Evolutionary conservation across 2,329 filamentous ascomycete genomes (phyloP), one percentile per base, ranked within the genome.

Genomic region (Fusarium sp.): DNA sequence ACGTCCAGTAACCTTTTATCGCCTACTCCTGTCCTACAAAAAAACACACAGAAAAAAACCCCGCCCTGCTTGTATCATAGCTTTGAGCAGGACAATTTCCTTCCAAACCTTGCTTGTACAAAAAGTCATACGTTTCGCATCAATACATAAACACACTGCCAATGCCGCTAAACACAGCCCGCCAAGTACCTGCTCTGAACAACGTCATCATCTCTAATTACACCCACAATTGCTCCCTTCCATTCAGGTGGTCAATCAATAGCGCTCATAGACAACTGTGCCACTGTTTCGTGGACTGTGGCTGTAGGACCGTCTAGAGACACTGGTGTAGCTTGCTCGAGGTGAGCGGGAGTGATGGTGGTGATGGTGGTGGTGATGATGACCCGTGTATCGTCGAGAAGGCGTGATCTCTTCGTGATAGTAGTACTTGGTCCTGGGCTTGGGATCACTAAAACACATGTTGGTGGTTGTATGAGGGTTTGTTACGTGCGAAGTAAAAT

Each of bases 341-440:
- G 82, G 81, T 23, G 79, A 79, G 47, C 77, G 72, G 45, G 69
- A 70, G 55, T 71, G 70, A 57, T 74, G 72, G 46, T 76, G 74
- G 46, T 78, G 77, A 43, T 76, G 74, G 41, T 79, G 77, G 43
- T 78, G 74, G 45, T 74, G 72, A 45, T 78, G 76, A 57, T 78
- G 76, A 41, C 77, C 72, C 51, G 76, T 74, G 65, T 72, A 73
- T 47, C 80, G 78, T 39, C 82, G 78, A 58, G 81, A 78, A 41
- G 84, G 84, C 45, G 84, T 79, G 66, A 83, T 79, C 68, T 87
- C 84, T 77, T 87, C 83, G 73, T 82, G 82, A 75, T 87, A 85
- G 79, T 87, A 87, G 78, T 87, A 85, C 45, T 80, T 80, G 39
- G 79, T 81, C 29, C 74, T 76, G 54, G 81, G 80, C 21, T 75